Conservation (phyloP, 371 early-diverging fungal species). For the Mucor lusitanicus region DNA sequence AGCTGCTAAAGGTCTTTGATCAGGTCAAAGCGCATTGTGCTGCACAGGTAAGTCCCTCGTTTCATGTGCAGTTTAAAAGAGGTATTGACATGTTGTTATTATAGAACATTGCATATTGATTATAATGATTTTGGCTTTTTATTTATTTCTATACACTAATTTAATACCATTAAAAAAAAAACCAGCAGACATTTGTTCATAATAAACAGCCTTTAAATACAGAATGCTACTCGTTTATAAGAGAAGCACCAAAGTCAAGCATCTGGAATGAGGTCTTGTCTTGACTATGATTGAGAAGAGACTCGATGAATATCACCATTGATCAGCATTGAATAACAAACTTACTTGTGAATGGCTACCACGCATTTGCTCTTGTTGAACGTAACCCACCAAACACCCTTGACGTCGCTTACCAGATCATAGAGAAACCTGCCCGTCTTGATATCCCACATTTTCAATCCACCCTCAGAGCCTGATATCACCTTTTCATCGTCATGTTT, state of each 20-base stretch:
- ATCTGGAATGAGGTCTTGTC: slow-evolving; percentile 14
- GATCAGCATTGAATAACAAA: neutral
- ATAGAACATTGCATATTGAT: neutral
- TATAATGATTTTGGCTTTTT: too few species aligned
- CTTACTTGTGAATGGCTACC: slow-evolving; percentile 77
- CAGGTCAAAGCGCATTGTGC: slow-evolving; percentile 59
- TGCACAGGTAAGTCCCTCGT: slow-evolving; percentile 32
- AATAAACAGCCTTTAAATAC: too few species aligned
- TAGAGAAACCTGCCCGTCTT: slow-evolving; percentile 74
- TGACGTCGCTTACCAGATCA: slow-evolving; percentile 72
- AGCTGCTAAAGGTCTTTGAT: slow-evolving; percentile 95
- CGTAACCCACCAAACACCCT: slow-evolving; percentile 92
- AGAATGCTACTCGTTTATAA: neutral
- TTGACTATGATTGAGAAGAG: neutral
- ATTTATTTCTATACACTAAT: too few species aligned
- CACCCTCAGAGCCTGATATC: slow-evolving; percentile 93
- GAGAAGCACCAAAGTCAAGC: slow-evolving; percentile 5
- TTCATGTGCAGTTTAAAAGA: neutral
- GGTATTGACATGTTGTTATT: too few species aligned
- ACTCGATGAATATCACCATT: neutral
- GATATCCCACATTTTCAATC: slow-evolving; percentile 94
- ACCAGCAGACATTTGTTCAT: too few species aligned
- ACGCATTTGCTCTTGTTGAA: slow-evolving; percentile 88
- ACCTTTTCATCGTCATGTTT: slow-evolving; percentile 89
- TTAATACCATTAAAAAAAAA: too few species aligned